Evolutionary conservation across 176 grass and related monocot genomes (phyloP), one percentile per base, ranked within the genome.

Genomic region (Avena sativa): DNA sequence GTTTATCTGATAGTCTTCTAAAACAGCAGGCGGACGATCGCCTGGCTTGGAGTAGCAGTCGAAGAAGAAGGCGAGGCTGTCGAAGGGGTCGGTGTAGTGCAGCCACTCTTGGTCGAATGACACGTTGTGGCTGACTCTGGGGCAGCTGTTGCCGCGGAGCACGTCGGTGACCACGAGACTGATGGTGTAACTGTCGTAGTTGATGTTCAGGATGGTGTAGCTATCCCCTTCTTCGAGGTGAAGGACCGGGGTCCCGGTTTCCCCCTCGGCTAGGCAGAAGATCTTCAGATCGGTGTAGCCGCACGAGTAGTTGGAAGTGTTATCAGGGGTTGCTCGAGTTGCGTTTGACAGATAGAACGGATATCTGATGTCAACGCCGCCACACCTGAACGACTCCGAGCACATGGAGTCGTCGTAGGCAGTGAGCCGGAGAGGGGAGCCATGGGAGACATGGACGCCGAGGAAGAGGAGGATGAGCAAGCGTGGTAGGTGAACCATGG

Each of bases 201-300:
- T 0, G 70, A 95, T 91, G 3, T 60, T 0, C 40, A 0, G 10
- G 0, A 95, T 4, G 2, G 8, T 81, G 71, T 93, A 93, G 5
- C 7, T 25, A 2, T 78, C 1, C 1, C 1, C 0, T 3, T 0
- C 0, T 3, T 0, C 9, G 6, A 89, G 67, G 8, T 1, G 0
- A 21, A 91, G 80, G 48, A 19, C 5, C 1, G 90, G 14, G 2
- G 1, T 28, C 6, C 0, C 0, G 0, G 0, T 0, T 0, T 0
- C 0, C 8, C 51, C 44, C 12, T 58, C 9, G 19, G 0, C 34
- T 2, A 9, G 10, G 15, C 91, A 95, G 52, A 3, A 58, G 72
- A 95, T 76, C 0, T 46, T 48, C 58, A 91, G 47, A 2, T 76
- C 76, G 17, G 87, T 83, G 83, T 93, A 89, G n/a, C 93, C 84